Base-by-base conservation (phyloP, 2,329 filamentous ascomycete species). In the Dichotomopilus funicola region DNA sequence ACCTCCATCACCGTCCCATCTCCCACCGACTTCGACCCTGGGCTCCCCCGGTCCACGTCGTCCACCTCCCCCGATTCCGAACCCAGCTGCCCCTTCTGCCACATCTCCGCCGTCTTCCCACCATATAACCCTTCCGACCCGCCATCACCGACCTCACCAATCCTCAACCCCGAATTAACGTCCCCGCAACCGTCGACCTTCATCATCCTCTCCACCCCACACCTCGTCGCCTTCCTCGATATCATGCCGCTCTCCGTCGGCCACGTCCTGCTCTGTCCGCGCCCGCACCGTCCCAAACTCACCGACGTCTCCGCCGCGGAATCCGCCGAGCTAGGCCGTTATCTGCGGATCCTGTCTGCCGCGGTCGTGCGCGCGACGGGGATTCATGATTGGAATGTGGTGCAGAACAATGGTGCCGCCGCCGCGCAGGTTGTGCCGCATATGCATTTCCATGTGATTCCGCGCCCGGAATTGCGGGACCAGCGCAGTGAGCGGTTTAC, bases 391-490 rank as follows among this genome's bases (percentile, higher is more conserved):
- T 97, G 92, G 87, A 99, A 99, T 71, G 84, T 97, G 35, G 89
- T 97, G 54, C 92, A 97, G 75, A 97, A 97, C 69, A 97, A 96
- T 64, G 90, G 92, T 12, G 85, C 85, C 3, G 83, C 90, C 36
- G 92, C 92, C 2, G 91, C 91, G 2, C 92, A 97, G 73, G 90
- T 96, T 12, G 91, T 97, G 1, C 87, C 88, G 27, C 92, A 97
- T 70, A 86, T 95, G 49, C 92, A 99, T 71, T 97, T 95, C 69
- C 94, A 99, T 65, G 80, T 97, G 51, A 95, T 99, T 37, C 92
- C 92, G 0, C 76, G 92, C 40, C 91, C 91, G 0, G 83, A 87
- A 72, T 80, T 80, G 56, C 75, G 74, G 62, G 79, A 74, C 47
- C 78, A 73, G 47, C 74, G 73, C 63, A 80, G 80, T 56, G 77